Percentiles rank a stretch among this genome's conserved stretches.
Evolutionary conservation across 768 basidiomycete species (phyloP).

Genomic region (Suillus sp.): DNA sequence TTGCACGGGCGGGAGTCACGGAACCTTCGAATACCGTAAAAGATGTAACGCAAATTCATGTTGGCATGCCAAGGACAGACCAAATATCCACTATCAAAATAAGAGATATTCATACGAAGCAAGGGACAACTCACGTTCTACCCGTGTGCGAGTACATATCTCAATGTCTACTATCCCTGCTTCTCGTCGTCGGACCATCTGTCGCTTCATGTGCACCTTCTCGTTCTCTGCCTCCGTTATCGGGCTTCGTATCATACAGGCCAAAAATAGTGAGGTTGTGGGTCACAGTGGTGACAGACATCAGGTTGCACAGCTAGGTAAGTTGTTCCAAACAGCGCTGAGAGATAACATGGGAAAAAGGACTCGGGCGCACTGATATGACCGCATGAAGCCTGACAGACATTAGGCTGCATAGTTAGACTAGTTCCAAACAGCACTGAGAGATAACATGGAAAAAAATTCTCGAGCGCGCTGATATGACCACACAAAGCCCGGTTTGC

Average conservation of each 20-base stretch:
- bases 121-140: neutral
- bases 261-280: too few relatives aligned
- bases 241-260: neutral
- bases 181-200: neutral
- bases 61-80: neutral
- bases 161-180: neutral
- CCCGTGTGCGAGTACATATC: neutral
- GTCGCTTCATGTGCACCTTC: neutral
- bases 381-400: too few relatives aligned
- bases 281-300: too few relatives aligned
- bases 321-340: too few relatives aligned
- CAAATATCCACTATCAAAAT: neutral
- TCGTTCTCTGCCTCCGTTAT: neutral
- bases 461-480: too few relatives aligned
- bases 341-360: too few relatives aligned
- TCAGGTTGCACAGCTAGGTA: neutral
- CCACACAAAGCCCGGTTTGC: too few relatives aligned
- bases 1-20: neutral
- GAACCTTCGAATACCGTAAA: neutral
- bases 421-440: too few relatives aligned
- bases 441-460: too few relatives aligned
- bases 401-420: too few relatives aligned
- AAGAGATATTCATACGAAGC: neutral
- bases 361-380: too few relatives aligned
- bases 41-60: neutral